phyloP scores from a whole-genome alignment of 495 filamentous ascomycete species.

The Xylaria bambusicola region DNA sequence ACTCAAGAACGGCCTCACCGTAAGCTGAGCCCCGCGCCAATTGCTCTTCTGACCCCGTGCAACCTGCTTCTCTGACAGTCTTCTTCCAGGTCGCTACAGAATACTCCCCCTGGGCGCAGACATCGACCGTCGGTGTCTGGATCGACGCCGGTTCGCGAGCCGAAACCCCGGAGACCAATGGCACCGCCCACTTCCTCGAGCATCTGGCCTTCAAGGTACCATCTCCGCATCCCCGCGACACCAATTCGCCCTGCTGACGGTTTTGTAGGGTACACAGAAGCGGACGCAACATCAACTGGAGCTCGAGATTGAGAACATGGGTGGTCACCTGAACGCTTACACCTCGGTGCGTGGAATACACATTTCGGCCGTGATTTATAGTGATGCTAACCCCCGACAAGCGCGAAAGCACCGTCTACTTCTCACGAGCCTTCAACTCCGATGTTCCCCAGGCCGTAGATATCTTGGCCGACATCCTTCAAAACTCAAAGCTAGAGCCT shows the following conservation, averaged over 20 bases:
- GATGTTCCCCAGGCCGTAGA: constrained; percentile 95
- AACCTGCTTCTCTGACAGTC: constrained; percentile 37
- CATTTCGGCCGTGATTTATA: constrained; percentile 15
- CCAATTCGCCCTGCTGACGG: constrained; percentile 24
- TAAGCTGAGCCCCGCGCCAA: constrained; percentile 57
- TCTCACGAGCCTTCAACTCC: constrained; percentile 97
- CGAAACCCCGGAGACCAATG: constrained; percentile 98
- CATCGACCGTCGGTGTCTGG: constrained; percentile 97
- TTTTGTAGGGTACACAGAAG: constrained; percentile 75
- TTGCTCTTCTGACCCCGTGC: constrained; percentile 25
- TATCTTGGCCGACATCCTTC: constrained; percentile 97
- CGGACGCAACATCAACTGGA: constrained; percentile 94
- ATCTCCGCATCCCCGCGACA: constrained; percentile 5
- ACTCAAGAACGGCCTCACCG: constrained; percentile 94
- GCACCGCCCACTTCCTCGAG: constrained; percentile 98
- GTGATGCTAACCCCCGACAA: constrained; percentile 47
- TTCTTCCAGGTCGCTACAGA: constrained; percentile 84
- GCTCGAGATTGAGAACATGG: constrained; percentile 99
- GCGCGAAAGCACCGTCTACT: constrained; percentile 99
- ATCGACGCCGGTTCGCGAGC: constrained; percentile 98
- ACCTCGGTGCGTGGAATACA: constrained; percentile 76
- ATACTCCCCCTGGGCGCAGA: constrained; percentile 97
- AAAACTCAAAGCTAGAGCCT: constrained; percentile 96
- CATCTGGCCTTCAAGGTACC: constrained; percentile 98
- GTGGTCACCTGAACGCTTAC: constrained; percentile 98